Conservation (phyloP, 1,284 basidiomycete genomes). For the Ganoderma lucidum region DNA sequence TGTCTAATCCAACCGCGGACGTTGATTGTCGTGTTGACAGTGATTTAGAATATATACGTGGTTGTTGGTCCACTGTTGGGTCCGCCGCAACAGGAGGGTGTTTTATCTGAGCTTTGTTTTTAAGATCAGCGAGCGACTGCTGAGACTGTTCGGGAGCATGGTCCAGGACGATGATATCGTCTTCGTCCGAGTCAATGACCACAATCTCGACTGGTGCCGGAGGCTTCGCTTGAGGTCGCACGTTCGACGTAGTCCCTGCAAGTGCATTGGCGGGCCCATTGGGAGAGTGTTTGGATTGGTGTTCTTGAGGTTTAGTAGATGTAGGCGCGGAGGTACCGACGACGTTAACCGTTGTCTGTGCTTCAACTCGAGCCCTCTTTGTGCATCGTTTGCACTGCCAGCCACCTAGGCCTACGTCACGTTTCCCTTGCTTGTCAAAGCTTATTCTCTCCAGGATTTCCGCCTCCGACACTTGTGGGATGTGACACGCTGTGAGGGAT, state of each 20-base stretch:
- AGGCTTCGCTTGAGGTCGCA: neutral
- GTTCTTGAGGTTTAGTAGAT: neutral
- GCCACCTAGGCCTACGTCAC: conserved; percentile 17
- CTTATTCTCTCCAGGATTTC: conserved; percentile 26
- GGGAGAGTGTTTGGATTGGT: neutral
- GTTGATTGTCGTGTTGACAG: neutral
- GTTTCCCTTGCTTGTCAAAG: conserved; percentile 25
- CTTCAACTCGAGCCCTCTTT: conserved; percentile 19
- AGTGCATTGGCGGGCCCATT: neutral
- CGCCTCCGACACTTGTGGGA: conserved; percentile 30
- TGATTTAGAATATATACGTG: neutral
- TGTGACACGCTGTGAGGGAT: conserved; percentile 31
- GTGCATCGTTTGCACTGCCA: conserved; percentile 30
- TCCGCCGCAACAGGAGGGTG: neutral
- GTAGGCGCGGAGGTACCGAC: neutral
- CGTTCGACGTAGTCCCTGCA: neutral
- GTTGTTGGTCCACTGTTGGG: too few species aligned
- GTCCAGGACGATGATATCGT: conserved; percentile 15
- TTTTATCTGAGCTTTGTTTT: too few species aligned
- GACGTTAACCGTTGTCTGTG: neutral
- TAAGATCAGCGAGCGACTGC: neutral
- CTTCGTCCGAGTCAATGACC: conserved; percentile 2
- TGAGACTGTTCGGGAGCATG: neutral
- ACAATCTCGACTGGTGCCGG: neutral
- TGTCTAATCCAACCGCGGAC: neutral